Base-by-base conservation (phyloP, 2,329 filamentous ascomycete genomes). In the Microsporum audouinii region DNA sequence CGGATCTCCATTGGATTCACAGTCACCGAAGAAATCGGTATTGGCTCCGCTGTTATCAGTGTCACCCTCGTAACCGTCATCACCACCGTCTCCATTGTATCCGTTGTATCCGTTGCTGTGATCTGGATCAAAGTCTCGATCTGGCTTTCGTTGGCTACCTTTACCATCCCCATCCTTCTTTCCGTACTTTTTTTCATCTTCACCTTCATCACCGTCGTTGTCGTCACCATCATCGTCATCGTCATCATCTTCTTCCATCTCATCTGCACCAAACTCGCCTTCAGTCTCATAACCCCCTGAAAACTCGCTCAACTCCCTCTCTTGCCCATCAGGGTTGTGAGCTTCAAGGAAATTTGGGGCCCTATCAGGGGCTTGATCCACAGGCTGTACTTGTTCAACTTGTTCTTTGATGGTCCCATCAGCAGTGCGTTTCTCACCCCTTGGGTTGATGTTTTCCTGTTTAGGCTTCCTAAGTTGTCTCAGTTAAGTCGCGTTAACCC, bases 1-100 rank as follows among this genome's bases (percentile, higher is more conserved):
- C 36, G 47, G 57, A 23, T 59, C 63, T 10, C 38, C 63, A 55
- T 64, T 61, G 8, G 60, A 64, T 49, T 64, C 63, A 17, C 39
- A 27, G 38, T 64, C 63, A 23, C 58, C 63, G 45, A 62, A 64
- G 12, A 45, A 62, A 12, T 62, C 60, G 17, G 31, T 38, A 33
- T 12, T 36, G 1, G 38, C 57, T 38, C 41, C 39, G 38, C 39
- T 36, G 17, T 51, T 41, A 43, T 59, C 45, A 34, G 43, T 14
- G 14, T 34, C 57, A 14, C 33, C 38, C 12, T 51, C 45, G 23
- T 51, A 51, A 12, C 45, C 23, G 31, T 51, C 45, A 51, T 51
- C 8, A 5, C 45, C 45, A 31, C 8, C 10, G 14, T 29, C 45
- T 7, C 45, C 45, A 31, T 29, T 29, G 6, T 29, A 12, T 51